Evolutionary conservation across 768 basidiomycete genomes (phyloP), one percentile per base, ranked within the genome.

Genomic region (Lactarius deliciosus): DNA sequence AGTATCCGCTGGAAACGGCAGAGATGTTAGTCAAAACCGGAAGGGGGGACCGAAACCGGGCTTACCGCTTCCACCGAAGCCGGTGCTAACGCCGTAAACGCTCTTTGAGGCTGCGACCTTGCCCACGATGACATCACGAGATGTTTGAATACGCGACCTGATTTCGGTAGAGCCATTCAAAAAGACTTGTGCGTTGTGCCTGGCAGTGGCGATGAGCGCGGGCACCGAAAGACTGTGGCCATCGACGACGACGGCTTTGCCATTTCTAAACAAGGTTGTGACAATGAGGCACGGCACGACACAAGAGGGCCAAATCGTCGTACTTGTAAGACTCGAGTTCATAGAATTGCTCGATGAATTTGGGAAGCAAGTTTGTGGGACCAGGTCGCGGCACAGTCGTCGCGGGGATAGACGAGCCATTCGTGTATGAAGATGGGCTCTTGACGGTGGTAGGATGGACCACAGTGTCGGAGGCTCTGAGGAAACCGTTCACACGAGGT

Each of bases 21-120:
- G 47, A 64, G 50, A 65, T 40, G 68, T 50, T 41, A 60, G 59
- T 28, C 57, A 25, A 61, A 64, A 58, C 57, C 16, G 45, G 54
- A 41, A 15, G 80, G 43, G 56, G 47, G 4, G n/a, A 10, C 13
- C 16, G 47, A 54, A 16, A 65, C 41, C 25, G 41, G 61, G 63
- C 76, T 54, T 65, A 79, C 89, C 88, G 71, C 88, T 90, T n/a
- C 92, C 92, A 47, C 92, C 93, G 72, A 92, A 95, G 56, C 93
- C 93, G 5, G 90, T 91, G 57, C 89, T 89, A 50, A 94, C 89
- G 28, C 93, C 93, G 70, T 95, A 95, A 22, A 95, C 82, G 69
- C 88, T 90, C 60, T 84, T 81, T 11, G 87, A 86, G 4, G 81
- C 79, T 25, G 83, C 81, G 45, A 94, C 82, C 75, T 92, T 92